Percentiles rank a stretch among this genome's conserved stretches.
Conservation (phyloP, 345 rosid genomes). For the Eucalyptus microcorys region DNA sequence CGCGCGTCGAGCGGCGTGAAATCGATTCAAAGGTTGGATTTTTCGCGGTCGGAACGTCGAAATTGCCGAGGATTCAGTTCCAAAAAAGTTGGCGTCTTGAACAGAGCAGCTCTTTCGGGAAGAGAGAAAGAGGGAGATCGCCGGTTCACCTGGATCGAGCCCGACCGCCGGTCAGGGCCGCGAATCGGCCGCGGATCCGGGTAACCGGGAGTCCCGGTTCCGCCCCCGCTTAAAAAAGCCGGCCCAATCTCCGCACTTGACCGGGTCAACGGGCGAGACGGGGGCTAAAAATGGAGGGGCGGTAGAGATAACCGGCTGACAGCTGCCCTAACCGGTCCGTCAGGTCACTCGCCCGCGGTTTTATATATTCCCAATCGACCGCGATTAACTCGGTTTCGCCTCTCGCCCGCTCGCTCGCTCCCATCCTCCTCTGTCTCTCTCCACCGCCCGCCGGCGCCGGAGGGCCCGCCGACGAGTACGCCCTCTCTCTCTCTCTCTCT, state of each 20-base stretch:
- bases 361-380: neutral
- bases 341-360: slow-evolving; percentile 16
- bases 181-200: neutral
- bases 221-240: neutral
- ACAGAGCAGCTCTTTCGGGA: neutral
- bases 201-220: slow-evolving; percentile 18
- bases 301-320: neutral
- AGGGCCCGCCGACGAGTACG: neutral
- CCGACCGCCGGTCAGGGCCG: neutral
- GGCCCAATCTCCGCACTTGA: slow-evolving; percentile 8
- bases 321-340: slow-evolving; percentile 29
- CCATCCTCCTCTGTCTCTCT: neutral
- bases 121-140: neutral
- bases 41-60: neutral
- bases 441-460: neutral
- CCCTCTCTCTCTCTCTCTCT: neutral
- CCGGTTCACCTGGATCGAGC: neutral
- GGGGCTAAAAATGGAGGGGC: neutral
- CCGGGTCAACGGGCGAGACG: slow-evolving; percentile 8
- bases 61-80: neutral
- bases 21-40: neutral
- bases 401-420: slow-evolving; percentile 7
- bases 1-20: neutral
- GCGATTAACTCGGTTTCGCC: neutral
- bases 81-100: neutral